A percentile compares a stretch with the other conserved stretches of the same genome.
Conservation (phyloP, 2,329 filamentous ascomycete genomes). For the Colletotrichum orchidophilum region DNA sequence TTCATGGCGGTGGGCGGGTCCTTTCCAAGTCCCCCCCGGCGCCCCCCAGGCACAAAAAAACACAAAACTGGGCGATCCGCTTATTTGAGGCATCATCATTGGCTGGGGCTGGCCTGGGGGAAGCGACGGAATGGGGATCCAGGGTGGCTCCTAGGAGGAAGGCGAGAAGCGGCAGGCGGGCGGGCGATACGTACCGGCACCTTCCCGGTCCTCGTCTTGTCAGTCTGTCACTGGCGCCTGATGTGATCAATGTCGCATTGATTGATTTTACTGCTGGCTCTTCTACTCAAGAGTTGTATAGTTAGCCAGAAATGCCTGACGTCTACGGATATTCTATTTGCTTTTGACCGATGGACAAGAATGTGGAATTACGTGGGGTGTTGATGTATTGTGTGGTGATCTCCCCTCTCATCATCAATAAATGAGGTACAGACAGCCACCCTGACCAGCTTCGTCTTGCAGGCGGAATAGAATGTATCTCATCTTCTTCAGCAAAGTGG, state of each 20-base stretch:
- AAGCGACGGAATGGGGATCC: not conserved
- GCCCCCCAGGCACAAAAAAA: conserved; percentile 22
- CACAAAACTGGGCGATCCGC: conserved; percentile 8
- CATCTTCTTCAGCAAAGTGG: conserved; percentile 20
- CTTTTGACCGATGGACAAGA: not conserved
- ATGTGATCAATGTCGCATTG: not conserved
- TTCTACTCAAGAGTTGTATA: too few species aligned
- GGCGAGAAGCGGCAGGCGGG: not conserved
- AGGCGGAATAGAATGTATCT: not conserved
- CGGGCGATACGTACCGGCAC: not conserved
- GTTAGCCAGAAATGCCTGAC: too few species aligned
- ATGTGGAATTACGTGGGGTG: too few species aligned
- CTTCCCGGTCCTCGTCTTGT: not conserved
- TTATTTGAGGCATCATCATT: conserved; percentile 20
- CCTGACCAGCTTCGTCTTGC: not conserved
- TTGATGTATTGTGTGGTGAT: too few species aligned
- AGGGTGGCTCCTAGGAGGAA: not conserved
- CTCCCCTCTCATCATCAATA: too few species aligned
- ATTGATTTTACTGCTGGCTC: not conserved
- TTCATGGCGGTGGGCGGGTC: not conserved
- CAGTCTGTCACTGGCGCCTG: not conserved
- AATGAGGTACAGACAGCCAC: too few species aligned
- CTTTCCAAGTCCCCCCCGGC: not conserved
- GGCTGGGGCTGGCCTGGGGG: not conserved
- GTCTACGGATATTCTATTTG: not conserved